phyloP scores from a whole-genome alignment of 768 basidiomycete genomes.

The Termitomyces titanicus region DNA sequence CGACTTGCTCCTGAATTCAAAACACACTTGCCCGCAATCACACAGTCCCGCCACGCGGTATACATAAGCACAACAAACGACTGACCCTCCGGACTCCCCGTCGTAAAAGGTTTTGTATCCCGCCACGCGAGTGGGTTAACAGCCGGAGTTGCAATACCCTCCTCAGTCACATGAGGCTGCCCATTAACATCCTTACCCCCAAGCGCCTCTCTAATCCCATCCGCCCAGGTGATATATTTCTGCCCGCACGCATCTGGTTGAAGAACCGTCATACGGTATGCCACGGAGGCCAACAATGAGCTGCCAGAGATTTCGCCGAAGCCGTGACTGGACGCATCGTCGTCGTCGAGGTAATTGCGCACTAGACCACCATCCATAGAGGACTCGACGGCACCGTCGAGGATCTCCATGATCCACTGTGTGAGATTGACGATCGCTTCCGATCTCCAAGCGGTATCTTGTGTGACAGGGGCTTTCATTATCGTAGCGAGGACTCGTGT shows the following conservation, averaged over 20 bases:
- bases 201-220: constrained; percentile 23
- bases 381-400: constrained; percentile 36
- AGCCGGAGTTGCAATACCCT: constrained; percentile 31
- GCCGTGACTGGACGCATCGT: constrained; percentile 22
- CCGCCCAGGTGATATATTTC: constrained; percentile 34
- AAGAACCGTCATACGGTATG: constrained; percentile 38
- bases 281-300: constrained; percentile 33
- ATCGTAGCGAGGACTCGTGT: constrained; percentile 51
- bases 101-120: constrained; percentile 26
- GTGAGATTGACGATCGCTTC: constrained; percentile 21
- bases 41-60: constrained; percentile 38
- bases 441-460: constrained; percentile 16
- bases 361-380: constrained; percentile 31
- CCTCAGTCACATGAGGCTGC: constrained; percentile 25
- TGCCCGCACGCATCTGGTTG: constrained; percentile 25
- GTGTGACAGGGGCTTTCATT: constrained; percentile 34
- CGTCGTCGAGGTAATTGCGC: constrained; percentile 38
- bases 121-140: constrained; percentile 34
- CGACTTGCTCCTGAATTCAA: not conserved
- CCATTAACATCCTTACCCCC: constrained; percentile 21
- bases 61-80: constrained; percentile 36
- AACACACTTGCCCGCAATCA: constrained; percentile 12
- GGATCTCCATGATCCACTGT: constrained; percentile 37
- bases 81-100: constrained; percentile 37
- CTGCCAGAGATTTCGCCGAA: constrained; percentile 45